Base-by-base conservation (phyloP, 2,329 filamentous ascomycete genomes). In the Beauveria australis region DNA sequence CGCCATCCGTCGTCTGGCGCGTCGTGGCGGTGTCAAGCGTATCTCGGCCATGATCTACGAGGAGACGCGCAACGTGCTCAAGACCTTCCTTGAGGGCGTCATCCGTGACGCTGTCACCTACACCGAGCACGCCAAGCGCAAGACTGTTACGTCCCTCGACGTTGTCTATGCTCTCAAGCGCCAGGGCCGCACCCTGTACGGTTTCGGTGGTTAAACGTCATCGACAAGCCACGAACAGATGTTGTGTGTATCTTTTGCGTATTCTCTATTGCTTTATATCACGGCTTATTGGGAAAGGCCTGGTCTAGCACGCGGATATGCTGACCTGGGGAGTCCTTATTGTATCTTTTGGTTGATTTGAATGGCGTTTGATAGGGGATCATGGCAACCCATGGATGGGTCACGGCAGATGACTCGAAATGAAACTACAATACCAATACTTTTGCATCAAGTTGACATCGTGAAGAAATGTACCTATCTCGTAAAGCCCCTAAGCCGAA, bases 11-110 rank as follows among this genome's bases (percentile, higher is more conserved):
- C 92, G 92, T 95, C 92, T 97, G 77, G 92, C 92, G 68, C 92
- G 92, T 81, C 92, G 92, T 94, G 92, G 92, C 79, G 92, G 92
- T 93, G 92, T 97, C 85, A 97, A 97, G 91, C 92, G 92, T 96
- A 97, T 97, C 74, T 96, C 92, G 73, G 92, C 92, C 76, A 95
- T 87, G 83, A 87, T 87, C 77, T 87, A 87, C 79, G 84, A 87
- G 74, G 84, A 87, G 79, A 87, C 84, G 62, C 84, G 84, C 68
- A 83, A 83, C 79, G 84, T 87, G 64, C 82, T 87, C 71, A 87
- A 87, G 81, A 84, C 83, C 65, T 87, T 87, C 81, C 82, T 87
- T 63, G 84, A 87, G 76, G 79, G 80, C 68, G 84, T 87, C 74
- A 87, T 87, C 70, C 84, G 84, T 73, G 84, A 87, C 66, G 84